Evolutionary conservation across 805 yeast species (phyloP), one percentile per base, ranked within the genome.

Genomic region (Starmerella riodocensis): DNA sequence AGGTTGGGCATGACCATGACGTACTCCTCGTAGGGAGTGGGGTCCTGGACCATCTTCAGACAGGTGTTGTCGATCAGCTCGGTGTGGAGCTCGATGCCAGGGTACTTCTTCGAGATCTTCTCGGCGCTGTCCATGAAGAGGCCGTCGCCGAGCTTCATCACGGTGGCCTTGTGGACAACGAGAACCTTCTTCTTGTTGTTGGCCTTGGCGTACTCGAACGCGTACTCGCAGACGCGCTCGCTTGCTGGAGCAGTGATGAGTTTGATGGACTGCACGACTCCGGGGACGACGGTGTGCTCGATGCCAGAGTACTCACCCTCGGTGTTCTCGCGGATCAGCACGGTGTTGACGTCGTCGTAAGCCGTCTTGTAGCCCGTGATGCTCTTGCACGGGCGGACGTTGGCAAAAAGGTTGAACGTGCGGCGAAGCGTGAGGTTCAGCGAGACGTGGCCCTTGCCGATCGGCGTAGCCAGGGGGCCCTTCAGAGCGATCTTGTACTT

Each of bases 231-330:
- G 49, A 86, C 96, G 64, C 93, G 83, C 67, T 85, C 94, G 43
- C 94, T 83, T 42, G 97, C 97, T 42, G 83, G 85, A 60, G 78
- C 79, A 58, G 98, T 91, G 70, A 91, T 91, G 64, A 91, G 74
- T 70, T 91, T 91, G 68, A 88, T 88, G 48, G 94, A 82, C 70
- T 91, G 97, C 39, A 91, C 96, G 41, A 91, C 97, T 60, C 98
- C 98, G 50, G 96, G 96, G 42, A 85, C 93, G 50, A 91, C 85
- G 49, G 84, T 80, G 71, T 91, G 98, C 72, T 91, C 98, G 55
- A 91, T 86, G 68, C 98, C 98, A 24, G 96, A 86, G 71, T 84
- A 88, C 67, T 88, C 97, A 68, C 94, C 96, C 69, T 88, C 97
- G 53, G 96, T 88, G 73, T 91, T 91, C 67, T 91, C 98, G 73